These are phyloP conservation scores for Globisporangium spinosum DNA, from an alignment of 352 stramenopile genomes.

Conservation along the genomic window DNA sequence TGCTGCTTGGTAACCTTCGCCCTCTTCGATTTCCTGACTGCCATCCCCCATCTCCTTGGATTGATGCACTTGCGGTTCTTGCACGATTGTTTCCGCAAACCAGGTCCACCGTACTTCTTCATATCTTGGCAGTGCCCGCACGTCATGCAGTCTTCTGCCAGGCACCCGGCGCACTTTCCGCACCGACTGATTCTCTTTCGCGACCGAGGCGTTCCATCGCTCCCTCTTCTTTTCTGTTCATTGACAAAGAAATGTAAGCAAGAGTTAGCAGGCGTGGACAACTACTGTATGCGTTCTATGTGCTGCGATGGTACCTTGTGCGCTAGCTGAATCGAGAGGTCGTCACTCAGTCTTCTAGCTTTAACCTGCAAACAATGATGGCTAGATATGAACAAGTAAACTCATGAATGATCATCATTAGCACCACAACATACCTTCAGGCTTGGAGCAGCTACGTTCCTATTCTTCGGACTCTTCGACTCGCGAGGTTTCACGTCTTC, in stretches of 20 bases:
- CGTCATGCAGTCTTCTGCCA: constrained; percentile 81
- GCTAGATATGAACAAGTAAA: neutral
- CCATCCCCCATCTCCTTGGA: constrained; percentile 54
- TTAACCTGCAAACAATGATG: neutral
- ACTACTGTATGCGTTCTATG: no score
- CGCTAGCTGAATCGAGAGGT: constrained; percentile 5
- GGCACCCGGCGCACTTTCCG: constrained; percentile 71
- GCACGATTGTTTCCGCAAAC: constrained; percentile 85
- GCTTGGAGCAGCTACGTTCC: neutral
- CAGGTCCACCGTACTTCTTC: constrained; percentile 87
- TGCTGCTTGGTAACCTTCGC: constrained; percentile 18
- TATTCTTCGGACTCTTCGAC: constrained; percentile 8
- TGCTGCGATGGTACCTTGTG: constrained; percentile 4
- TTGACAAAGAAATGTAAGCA: neutral
- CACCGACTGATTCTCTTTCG: constrained; percentile 75
- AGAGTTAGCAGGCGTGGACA: neutral
- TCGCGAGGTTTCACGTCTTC: neutral
- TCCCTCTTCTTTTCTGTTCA: constrained; percentile 35
- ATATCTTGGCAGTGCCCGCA: constrained; percentile 88
- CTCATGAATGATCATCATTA: neutral
- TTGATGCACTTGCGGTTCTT: constrained; percentile 84
- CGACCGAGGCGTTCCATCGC: constrained; percentile 30
- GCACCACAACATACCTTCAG: constrained; percentile 10
- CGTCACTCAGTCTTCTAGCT: constrained; percentile 10
- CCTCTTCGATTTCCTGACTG: constrained; percentile 40